phyloP scores from a whole-genome alignment of 352 stramenopile species.

The Phytophthora palmivora region DNA sequence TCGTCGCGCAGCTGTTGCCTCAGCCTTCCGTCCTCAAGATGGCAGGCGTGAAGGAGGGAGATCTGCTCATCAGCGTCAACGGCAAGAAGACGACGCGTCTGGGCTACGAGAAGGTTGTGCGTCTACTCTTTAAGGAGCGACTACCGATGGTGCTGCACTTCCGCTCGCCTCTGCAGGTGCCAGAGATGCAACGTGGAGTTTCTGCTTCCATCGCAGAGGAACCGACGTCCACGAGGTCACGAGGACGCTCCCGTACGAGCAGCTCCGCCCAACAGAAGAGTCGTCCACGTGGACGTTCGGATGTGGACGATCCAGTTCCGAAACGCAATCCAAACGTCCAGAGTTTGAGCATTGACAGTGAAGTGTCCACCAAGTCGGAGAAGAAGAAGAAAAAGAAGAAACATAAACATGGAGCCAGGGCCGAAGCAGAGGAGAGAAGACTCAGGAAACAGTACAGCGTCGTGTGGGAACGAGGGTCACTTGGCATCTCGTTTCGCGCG shows the following conservation, averaged over 20 bases:
- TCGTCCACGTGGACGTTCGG: constrained; percentile 14
- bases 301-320: constrained; percentile 8
- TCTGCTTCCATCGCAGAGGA: constrained; percentile 24
- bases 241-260: constrained; percentile 17
- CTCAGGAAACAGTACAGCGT: constrained; percentile 78
- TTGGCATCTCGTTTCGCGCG: constrained; percentile 77
- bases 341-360: constrained; percentile 32
- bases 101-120: constrained; percentile 83
- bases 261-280: constrained; percentile 16
- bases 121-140: constrained; percentile 79
- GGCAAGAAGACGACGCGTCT: constrained; percentile 78
- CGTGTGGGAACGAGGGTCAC: constrained; percentile 72
- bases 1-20: constrained; percentile 74
- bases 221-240: constrained; percentile 4
- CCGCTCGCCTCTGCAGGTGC: constrained; percentile 50
- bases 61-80: constrained; percentile 83
- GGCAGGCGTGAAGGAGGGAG: constrained; percentile 65
- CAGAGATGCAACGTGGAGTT: constrained; percentile 21
- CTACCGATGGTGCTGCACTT: constrained; percentile 83
- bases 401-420: constrained; percentile 27
- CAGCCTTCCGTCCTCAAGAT: constrained; percentile 79
- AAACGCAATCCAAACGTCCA: constrained; percentile 19
- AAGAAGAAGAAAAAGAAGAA: constrained; percentile 39
- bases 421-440: constrained; percentile 45
- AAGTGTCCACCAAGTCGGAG: constrained; percentile 6